phyloP scores from a whole-genome alignment of 2,329 filamentous ascomycete species.

The Aspergillus brasiliensis region DNA sequence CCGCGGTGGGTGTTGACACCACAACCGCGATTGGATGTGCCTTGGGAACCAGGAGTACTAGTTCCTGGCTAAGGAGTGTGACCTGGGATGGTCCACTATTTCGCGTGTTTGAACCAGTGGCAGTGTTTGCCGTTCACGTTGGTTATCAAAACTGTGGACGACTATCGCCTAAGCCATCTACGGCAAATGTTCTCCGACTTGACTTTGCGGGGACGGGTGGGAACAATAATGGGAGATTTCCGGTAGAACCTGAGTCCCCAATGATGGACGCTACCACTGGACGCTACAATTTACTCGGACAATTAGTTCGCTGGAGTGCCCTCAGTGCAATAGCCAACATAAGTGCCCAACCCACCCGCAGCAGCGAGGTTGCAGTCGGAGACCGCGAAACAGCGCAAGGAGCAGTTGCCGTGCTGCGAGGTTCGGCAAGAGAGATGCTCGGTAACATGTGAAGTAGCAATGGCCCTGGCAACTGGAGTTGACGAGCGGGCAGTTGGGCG shows the following conservation, averaged over 20 bases:
- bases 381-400: background rate
- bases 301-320: background rate
- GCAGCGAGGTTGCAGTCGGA: background rate
- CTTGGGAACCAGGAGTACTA: slow-evolving; percentile 1
- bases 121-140: background rate
- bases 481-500: background rate
- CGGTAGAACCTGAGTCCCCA: background rate
- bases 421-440: slow-evolving; percentile 7
- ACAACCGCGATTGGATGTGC: slow-evolving; percentile 5
- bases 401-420: background rate
- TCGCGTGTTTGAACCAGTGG: background rate
- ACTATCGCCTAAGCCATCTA: background rate
- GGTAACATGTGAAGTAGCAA: slow-evolving; percentile 21
- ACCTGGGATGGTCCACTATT: background rate
- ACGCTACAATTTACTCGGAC: background rate
- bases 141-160: background rate
- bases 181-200: background rate
- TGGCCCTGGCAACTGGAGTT: background rate
- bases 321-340: background rate
- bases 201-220: background rate
- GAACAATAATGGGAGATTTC: background rate
- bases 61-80: slow-evolving; percentile 10
- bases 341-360: background rate
- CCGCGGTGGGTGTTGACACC: background rate
- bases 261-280: background rate